Conservation (phyloP, 768 basidiomycete species). For the Leccinum disarticulatum region DNA sequence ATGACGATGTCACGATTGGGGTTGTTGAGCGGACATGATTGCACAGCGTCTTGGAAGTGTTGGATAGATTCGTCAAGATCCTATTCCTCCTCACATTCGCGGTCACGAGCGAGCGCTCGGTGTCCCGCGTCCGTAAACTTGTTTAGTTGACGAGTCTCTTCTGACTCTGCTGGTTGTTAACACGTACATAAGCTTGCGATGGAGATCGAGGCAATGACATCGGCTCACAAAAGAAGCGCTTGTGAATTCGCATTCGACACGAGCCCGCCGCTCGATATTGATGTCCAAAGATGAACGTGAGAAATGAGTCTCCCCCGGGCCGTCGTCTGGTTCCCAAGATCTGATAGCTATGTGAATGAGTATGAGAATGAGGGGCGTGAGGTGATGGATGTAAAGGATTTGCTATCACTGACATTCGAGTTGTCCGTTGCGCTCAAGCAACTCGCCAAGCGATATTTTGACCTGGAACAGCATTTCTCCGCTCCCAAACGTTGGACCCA, state of each 20-base stretch:
- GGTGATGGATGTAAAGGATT: background rate
- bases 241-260: background rate
- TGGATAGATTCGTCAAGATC: no score
- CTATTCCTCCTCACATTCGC: no score
- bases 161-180: no score
- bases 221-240: background rate
- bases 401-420: background rate
- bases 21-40: no score
- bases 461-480: slow-evolving; percentile 4
- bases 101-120: no score
- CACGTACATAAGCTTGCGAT: background rate
- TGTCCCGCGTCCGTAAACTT: no score
- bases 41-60: no score
- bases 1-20: no score
- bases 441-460: background rate
- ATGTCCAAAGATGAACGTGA: background rate
- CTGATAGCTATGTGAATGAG: background rate
- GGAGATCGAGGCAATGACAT: no score
- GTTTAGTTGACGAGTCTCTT: no score
- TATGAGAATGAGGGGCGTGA: background rate
- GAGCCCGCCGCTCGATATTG: background rate
- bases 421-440: background rate
- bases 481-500: background rate
- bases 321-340: background rate
- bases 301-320: background rate